Evolutionary conservation across 495 filamentous ascomycete species (phyloP).

Genomic region (Tetracladium setigerum): DNA sequence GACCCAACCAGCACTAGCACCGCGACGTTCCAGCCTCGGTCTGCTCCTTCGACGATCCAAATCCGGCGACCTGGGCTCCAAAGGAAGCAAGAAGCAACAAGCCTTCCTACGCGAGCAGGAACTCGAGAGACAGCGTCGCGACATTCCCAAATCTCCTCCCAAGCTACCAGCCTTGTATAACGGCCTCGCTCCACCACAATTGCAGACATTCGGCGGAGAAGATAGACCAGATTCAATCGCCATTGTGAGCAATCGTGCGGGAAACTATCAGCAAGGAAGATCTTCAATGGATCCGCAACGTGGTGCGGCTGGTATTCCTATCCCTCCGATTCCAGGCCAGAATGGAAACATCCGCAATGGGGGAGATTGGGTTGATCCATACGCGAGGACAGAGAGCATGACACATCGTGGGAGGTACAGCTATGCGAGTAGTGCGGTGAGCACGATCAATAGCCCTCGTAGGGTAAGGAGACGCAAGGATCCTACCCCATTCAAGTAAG

Average conservation of each 20-base stretch:
- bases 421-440: conserved; percentile 87
- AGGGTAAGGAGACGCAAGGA: conserved; percentile 91
- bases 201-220: conserved; percentile 69
- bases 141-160: conserved; percentile 64
- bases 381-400: conserved; percentile 86
- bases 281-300: conserved; percentile 17
- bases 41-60: conserved; percentile 75
- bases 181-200: conserved; percentile 48
- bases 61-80: conserved; percentile 62
- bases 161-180: conserved; percentile 71
- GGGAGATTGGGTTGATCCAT: conserved; percentile 57
- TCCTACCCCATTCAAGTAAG: conserved; percentile 97
- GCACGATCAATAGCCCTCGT: conserved; percentile 89
- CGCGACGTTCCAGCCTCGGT: conserved; percentile 47
- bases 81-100: conserved; percentile 60
- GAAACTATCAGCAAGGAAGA: conserved; percentile 20
- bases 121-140: conserved; percentile 56
- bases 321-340: conserved; percentile 42
- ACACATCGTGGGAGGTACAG: conserved; percentile 94
- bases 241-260: conserved; percentile 47
- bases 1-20: conserved; percentile 1
- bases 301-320: conserved; percentile 13
- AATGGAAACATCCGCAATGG: conserved; percentile 26
- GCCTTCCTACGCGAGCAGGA: conserved; percentile 53
- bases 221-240: conserved; percentile 56